Base-by-base conservation (phyloP, 2,329 filamentous ascomycete species). In the Colletotrichum filicis region DNA sequence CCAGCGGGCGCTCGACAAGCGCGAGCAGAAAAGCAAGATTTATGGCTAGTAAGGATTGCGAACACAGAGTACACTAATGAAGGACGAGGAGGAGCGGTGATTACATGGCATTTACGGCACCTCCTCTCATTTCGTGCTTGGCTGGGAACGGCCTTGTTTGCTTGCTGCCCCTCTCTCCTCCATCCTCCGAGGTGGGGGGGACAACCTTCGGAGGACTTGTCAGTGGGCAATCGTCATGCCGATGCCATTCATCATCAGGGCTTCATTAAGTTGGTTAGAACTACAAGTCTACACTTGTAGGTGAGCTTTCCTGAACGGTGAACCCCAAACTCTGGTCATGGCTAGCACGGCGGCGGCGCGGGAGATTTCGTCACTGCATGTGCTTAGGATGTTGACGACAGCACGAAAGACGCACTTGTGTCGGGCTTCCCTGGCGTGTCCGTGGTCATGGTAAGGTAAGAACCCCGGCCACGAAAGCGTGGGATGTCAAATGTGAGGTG, bases 31-130 rank as follows among this genome's bases (percentile, higher is more conserved):
- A 49, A 49, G 42, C 42, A 49, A 49, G 42, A 49, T 49, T 49
- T n/a, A 49, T 49, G 19, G 19, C 42, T 49, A 19, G 37, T 16
- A 37, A 46, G 7, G 6, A 9, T n/a, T 19, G 4, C 42, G 42
- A n/a, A 49, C 4, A 26, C 26, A 26, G 26, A 26, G 26, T 26
- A 26, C 26, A 26, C 26, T 26, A 26, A 5, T 26, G 26, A 26
- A 26, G 26, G 26, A 26, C 26, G 26, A 26, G 7, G 28, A 9
- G 26, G 28, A 49, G 42, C 42, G 26, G 42, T 62, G 37, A 30
- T 62, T 49, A 26, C 59, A 62, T 49, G 66, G 70, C 70, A 73
- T 73, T 69, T 60, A 64, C 70, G 59, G 53, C 59, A 63, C 70
- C 52, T 60, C 46, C 66, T 65, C 66, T 73, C 66, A 73, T 73